Evolutionary conservation across 352 stramenopile species (phyloP), one percentile per base, ranked within the genome.

Genomic region (Thalassiosira mediterranea): DNA sequence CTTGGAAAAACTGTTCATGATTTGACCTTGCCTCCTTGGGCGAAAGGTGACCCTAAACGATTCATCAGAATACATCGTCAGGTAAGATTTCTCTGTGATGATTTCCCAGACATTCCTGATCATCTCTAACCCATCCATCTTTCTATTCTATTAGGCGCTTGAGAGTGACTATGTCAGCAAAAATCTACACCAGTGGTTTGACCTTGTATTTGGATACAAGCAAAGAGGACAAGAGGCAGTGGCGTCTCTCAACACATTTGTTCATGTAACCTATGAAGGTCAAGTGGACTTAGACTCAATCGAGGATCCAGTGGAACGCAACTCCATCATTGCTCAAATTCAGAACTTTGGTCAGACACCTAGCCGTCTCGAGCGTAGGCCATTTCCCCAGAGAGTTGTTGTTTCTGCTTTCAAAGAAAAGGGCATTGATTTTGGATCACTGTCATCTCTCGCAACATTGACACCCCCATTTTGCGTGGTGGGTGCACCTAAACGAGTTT

Each of bases 161-260:
- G 98, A 99, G 76, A 99, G 95, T 79, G 96, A 99, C 19, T 93
- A 98, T 72, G 97, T 99, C 0, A 99, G 96, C 29, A 88, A 89
- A 31, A 91, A 99, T 83, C 84, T 99, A 19, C 96, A 99, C 81
- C 85, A 94, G 66, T 99, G 98, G 98, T 93, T 99, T 25, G 97
- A 99, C 85, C 91, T 99, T 5, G 97, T 99, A 19, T 99, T 99
- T 84, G 97, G 97, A 5, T 98, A 91, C 84, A 98, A 99, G 71
- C 98, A 99, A 81, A 92, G 97, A 67, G 92, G 91, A 32, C 78
- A 81, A 51, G 91, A 96, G 40, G 97, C 97, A 26, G 92, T 98
- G 11, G 88, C 95, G 21, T 92, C 96, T 2, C 93, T 96, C 51
- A 99, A 99, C 72, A 95, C 97, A 4, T 99, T 99, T 86, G 98